These are phyloP conservation scores for Penicillium brasilianum DNA, from an alignment of 2,329 filamentous ascomycete species.

Conservation along the genomic window DNA sequence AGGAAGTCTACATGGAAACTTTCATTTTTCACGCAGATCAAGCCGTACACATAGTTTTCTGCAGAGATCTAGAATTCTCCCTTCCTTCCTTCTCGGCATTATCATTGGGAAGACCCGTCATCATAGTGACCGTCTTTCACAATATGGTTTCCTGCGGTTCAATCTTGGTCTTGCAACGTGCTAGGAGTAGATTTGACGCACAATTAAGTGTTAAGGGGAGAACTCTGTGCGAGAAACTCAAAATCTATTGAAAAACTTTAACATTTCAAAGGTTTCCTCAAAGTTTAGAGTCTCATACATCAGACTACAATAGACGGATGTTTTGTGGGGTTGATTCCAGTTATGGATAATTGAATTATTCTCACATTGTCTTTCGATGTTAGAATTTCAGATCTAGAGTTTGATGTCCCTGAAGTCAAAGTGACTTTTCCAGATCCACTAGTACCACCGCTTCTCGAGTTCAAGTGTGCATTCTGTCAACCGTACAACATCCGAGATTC, in stretches of 20 bases:
- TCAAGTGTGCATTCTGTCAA: background rate
- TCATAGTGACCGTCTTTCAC: too few relatives aligned
- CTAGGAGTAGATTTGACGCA: slow-evolving; percentile 23
- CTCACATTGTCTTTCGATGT: background rate
- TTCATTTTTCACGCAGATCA: too few relatives aligned
- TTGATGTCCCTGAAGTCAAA: background rate
- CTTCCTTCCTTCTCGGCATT: too few relatives aligned
- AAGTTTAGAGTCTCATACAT: background rate
- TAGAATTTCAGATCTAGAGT: background rate
- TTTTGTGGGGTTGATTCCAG: background rate
- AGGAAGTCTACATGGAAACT: too few relatives aligned
- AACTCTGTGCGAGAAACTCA: background rate
- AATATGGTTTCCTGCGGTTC: too few relatives aligned
- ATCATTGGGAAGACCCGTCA: too few relatives aligned
- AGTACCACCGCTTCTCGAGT: background rate
- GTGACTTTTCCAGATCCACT: background rate
- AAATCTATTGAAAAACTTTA: background rate
- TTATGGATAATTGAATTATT: background rate
- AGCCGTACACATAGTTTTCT: too few relatives aligned
- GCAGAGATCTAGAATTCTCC: too few relatives aligned
- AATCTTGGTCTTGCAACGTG: slow-evolving; percentile 10
- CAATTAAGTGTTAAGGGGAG: slow-evolving; percentile 21
- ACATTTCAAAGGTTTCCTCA: background rate
- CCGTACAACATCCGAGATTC: background rate
- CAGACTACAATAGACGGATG: background rate